phyloP scores from a whole-genome alignment of 202 grass and related monocot genomes.

The Setaria viridis region DNA sequence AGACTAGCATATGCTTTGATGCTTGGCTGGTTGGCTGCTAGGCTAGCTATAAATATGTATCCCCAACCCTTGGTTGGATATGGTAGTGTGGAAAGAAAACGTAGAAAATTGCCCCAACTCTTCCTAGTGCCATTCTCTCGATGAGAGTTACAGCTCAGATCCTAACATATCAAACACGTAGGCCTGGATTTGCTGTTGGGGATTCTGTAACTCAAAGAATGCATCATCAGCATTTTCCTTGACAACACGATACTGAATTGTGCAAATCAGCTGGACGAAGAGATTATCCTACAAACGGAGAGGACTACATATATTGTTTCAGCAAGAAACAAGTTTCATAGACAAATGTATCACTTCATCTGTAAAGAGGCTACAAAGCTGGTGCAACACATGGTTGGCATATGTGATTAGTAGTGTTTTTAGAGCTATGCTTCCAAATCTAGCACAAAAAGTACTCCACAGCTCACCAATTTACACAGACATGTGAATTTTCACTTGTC shows the following conservation, averaged over 20 bases:
- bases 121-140: no score
- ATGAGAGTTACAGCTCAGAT: no score
- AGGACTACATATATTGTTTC: background rate
- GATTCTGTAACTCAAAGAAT: conserved; percentile 96
- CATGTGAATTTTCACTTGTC: no score
- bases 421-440: no score
- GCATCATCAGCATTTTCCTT: conserved; percentile 93
- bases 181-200: conserved; percentile 83
- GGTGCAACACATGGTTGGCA: background rate
- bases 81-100: no score
- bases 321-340: background rate
- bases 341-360: background rate
- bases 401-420: background rate
- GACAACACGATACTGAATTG: conserved; percentile 87
- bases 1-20: no score
- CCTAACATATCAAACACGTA: conserved; percentile 45
- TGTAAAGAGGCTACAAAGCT: background rate
- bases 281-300: conserved; percentile 77
- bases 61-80: no score
- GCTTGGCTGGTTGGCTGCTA: no score
- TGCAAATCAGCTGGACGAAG: conserved; percentile 93
- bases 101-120: no score
- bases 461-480: no score
- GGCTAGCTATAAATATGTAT: no score
- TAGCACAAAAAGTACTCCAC: no score